These are phyloP conservation scores for Beta vulgaris DNA, from an alignment of 148 eudicot species.

Conservation along the genomic window DNA sequence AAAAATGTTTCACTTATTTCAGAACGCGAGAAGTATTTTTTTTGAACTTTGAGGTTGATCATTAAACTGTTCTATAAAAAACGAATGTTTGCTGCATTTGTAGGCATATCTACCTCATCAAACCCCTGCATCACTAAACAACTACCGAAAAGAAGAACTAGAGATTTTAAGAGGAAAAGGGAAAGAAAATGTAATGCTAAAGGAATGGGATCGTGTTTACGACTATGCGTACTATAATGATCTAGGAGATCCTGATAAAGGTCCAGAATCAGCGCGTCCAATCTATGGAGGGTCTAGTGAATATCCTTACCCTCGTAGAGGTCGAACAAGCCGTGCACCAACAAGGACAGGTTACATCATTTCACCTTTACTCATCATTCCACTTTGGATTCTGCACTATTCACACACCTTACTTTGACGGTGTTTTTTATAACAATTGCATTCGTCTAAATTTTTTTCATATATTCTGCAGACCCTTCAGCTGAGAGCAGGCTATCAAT, in stretches of 20 bases:
- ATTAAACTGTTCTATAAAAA: neutral
- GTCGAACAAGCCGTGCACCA: constrained; percentile 68
- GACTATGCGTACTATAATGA: constrained; percentile 80
- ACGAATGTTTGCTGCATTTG: constrained; percentile 1
- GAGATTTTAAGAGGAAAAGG: constrained; percentile 63
- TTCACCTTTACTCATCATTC: neutral
- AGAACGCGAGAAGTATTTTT: no score
- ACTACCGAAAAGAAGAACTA: constrained; percentile 64
- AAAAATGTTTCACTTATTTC: no score
- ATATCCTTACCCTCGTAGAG: constrained; percentile 90
- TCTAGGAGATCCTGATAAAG: constrained; percentile 63
- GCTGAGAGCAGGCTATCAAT: constrained; percentile 63
- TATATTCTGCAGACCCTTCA: constrained; percentile 48
- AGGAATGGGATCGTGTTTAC: constrained; percentile 83
- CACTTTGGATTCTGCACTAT: no score
- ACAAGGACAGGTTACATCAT: constrained; percentile 46
- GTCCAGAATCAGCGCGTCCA: constrained; percentile 43
- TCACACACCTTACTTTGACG: no score
- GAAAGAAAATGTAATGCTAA: constrained; percentile 48
- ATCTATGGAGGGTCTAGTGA: constrained; percentile 60
- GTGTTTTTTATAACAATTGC: no score
- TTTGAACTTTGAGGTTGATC: neutral
- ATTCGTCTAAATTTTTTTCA: neutral
- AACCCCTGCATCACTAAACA: constrained; percentile 50
- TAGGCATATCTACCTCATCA: constrained; percentile 73